Conservation (phyloP, 208 protist genomes). For the Histomonas meleagridis region DNA sequence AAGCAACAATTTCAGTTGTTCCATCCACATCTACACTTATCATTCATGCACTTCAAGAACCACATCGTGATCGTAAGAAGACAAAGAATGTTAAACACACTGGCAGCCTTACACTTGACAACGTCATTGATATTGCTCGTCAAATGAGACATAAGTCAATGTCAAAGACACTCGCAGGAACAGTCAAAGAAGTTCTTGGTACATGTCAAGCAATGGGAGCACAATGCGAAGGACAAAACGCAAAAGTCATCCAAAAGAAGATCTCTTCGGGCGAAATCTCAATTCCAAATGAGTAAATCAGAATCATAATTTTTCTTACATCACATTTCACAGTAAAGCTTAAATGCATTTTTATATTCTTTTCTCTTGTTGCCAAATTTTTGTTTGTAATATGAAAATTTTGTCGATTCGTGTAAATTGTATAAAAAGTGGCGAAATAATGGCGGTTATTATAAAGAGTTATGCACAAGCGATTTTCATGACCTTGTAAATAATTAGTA, state of each 20-base stretch:
- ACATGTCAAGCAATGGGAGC: constrained; percentile 90
- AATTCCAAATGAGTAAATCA: constrained; percentile 44
- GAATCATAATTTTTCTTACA: no score
- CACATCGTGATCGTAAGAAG: constrained; percentile 95
- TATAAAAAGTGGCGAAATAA: no score
- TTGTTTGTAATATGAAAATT: no score
- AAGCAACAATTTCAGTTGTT: constrained; percentile 82
- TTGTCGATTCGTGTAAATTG: no score
- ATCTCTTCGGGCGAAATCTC: constrained; percentile 78
- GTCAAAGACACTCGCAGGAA: constrained; percentile 74
- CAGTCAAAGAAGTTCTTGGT: constrained; percentile 94
- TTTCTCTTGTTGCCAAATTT: no score
- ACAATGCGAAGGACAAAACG: constrained; percentile 81
- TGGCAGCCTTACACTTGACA: constrained; percentile 87
- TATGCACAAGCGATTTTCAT: no score
- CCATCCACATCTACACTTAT: constrained; percentile 84
- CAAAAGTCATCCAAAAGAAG: constrained; percentile 73
- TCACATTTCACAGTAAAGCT: no score
- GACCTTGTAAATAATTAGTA: no score
- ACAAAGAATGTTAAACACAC: constrained; percentile 80
- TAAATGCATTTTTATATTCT: no score
- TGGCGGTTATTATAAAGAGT: no score
- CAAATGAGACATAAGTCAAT: constrained; percentile 78
- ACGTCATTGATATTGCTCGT: constrained; percentile 87
- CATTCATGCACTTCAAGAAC: constrained; percentile 95